Evolutionary conservation across 2,329 filamentous ascomycete genomes (phyloP).

Genomic region (Cytospora piceae): DNA sequence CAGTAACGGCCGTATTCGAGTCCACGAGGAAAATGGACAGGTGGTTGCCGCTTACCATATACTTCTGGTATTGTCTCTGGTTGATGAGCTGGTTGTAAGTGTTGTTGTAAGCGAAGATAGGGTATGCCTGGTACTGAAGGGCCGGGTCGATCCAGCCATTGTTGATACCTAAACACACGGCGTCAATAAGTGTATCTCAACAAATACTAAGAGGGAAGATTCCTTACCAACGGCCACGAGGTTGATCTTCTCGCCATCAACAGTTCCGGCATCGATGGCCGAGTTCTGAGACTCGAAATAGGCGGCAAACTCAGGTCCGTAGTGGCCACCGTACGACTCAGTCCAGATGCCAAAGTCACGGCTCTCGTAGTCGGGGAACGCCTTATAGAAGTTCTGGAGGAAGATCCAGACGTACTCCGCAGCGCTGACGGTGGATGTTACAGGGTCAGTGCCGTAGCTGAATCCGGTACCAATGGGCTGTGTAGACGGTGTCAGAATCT

Average conservation of each 20-base stretch:
- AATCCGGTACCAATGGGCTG: constrained; percentile 40
- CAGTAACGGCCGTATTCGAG: rapidly evolving
- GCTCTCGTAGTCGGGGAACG: constrained; percentile 65
- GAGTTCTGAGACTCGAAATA: constrained; percentile 63
- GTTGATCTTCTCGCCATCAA: constrained; percentile 48
- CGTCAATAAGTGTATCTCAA: not conserved
- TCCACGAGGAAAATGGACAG: not conserved
- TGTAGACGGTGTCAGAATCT: not conserved
- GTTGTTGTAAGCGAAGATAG: constrained; percentile 52
- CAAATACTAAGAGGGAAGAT: not conserved
- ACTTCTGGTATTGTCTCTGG: constrained; percentile 22
- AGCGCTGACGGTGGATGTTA: constrained; percentile 49
- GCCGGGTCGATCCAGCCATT: constrained; percentile 59
- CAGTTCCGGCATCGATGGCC: constrained; percentile 48
- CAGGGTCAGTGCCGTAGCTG: constrained; percentile 41
- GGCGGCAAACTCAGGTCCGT: constrained; percentile 58
- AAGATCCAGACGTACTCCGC: constrained; percentile 58
- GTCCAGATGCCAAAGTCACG: constrained; percentile 60
- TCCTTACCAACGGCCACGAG: constrained; percentile 51
- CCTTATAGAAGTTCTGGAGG: constrained; percentile 63
- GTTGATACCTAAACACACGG: constrained; percentile 46
- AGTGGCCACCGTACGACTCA: constrained; percentile 62
- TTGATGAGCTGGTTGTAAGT: constrained; percentile 39
- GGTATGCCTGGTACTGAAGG: constrained; percentile 47
- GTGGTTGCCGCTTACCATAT: constrained; percentile 12